A percentile compares a stretch with the other conserved stretches of the same genome.
Conservation (phyloP, 2,329 filamentous ascomycete species). For the Talaromyces sp. region DNA sequence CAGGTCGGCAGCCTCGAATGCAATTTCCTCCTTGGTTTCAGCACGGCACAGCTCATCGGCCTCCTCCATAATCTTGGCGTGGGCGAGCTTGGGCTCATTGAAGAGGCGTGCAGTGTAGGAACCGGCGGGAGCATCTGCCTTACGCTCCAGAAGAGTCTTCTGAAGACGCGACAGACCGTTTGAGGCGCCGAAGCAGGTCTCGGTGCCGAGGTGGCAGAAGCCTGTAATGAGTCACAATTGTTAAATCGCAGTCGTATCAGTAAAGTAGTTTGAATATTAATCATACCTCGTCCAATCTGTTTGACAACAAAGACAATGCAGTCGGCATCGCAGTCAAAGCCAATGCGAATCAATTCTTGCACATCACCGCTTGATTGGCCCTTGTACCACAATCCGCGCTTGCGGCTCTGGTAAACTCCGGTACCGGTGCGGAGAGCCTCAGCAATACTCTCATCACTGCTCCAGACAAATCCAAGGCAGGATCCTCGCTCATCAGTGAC, state of each 20-base stretch:
- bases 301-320: constrained; percentile 86
- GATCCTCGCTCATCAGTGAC: constrained; percentile 86
- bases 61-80: constrained; percentile 98
- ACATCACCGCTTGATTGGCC: constrained; percentile 92
- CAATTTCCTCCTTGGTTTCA: constrained; percentile 76
- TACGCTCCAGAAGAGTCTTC: constrained; percentile 81
- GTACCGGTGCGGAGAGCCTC: constrained; percentile 80
- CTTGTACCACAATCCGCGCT: constrained; percentile 95
- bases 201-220: constrained; percentile 92
- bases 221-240: constrained; percentile 41
- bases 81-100: constrained; percentile 83
- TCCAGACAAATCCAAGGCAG: constrained; percentile 89
- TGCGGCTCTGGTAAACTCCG: constrained; percentile 94
- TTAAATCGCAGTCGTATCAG: constrained; percentile 16
- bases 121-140: constrained; percentile 77
- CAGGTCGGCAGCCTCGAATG: constrained; percentile 92
- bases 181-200: constrained; percentile 88
- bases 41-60: constrained; percentile 93
- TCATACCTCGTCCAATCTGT: constrained; percentile 74
- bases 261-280: background rate
- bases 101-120: constrained; percentile 95
- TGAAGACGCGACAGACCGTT: constrained; percentile 81
- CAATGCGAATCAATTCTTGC: constrained; percentile 82
- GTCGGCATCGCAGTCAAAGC: constrained; percentile 90
- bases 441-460: constrained; percentile 83